Conservation (phyloP, 495 filamentous ascomycete species). For the Parachaetomium inaequale region DNA sequence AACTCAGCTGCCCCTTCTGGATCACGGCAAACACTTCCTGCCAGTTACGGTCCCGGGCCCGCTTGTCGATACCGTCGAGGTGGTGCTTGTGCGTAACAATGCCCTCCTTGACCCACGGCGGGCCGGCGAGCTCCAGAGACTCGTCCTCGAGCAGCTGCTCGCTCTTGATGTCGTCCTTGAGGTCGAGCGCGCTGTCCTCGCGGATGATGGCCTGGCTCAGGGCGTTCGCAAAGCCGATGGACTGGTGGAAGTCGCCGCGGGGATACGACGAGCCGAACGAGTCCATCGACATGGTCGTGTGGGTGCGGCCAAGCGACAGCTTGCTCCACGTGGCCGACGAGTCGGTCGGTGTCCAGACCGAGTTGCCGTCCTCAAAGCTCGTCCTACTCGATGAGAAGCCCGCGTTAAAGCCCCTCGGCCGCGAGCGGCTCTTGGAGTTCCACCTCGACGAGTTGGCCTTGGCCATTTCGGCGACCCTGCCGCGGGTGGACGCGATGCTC, state of each 20-base stretch:
- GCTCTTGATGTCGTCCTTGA: constrained; percentile 49
- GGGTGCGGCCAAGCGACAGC: constrained; percentile 81
- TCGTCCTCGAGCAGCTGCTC: constrained; percentile 84
- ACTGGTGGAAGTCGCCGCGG: constrained; percentile 84
- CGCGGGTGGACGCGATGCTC: constrained; percentile 65
- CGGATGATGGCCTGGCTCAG: constrained; percentile 95
- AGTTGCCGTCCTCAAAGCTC: constrained; percentile 85
- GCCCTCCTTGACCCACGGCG: constrained; percentile 97
- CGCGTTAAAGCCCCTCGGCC: constrained; percentile 75
- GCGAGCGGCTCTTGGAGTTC: constrained; percentile 79
- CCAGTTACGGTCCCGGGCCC: constrained; percentile 90
- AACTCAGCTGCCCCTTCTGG: constrained; percentile 88
- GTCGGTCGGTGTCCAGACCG: constrained; percentile 84
- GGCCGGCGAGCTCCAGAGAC: constrained; percentile 79
- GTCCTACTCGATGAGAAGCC: constrained; percentile 89
- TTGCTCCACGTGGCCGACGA: constrained; percentile 85
- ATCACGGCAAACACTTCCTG: constrained; percentile 96
- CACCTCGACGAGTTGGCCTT: constrained; percentile 63
- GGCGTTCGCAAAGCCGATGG: constrained; percentile 96
- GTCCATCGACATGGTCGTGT: constrained; percentile 87
- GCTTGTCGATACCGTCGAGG: constrained; percentile 81
- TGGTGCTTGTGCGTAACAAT: constrained; percentile 96
- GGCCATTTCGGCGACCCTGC: constrained; percentile 63
- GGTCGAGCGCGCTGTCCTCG: constrained; percentile 63
- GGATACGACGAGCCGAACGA: constrained; percentile 77